Conservation (phyloP, 257 asterid species). For the Vinca minor region DNA sequence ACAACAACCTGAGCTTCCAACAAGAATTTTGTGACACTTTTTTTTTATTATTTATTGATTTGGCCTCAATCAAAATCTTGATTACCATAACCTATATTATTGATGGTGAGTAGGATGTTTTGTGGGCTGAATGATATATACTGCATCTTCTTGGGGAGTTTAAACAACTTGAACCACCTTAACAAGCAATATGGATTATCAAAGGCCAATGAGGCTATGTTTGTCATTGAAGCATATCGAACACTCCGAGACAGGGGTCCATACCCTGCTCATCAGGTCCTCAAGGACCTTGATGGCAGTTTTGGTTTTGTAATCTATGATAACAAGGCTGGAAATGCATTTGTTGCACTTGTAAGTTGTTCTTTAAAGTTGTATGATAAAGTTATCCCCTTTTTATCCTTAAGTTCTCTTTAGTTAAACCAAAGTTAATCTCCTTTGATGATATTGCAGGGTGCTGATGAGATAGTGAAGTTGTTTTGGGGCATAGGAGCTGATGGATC, state of each 20-base stretch:
- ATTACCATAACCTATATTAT: neutral
- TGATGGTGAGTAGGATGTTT: constrained; percentile 46
- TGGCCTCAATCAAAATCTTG: neutral
- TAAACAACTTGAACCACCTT: constrained; percentile 54
- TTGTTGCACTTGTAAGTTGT: constrained; percentile 69
- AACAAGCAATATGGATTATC: constrained; percentile 81
- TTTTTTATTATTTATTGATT: neutral
- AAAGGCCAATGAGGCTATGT: constrained; percentile 69
- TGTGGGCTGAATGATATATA: constrained; percentile 70
- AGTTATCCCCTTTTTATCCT: neutral
- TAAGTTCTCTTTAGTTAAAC: neutral
- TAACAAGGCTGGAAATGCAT: constrained; percentile 56
- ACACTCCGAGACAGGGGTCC: constrained; percentile 93
- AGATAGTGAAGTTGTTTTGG: constrained; percentile 56
- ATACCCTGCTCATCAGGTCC: constrained; percentile 86
- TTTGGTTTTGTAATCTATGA: constrained; percentile 87
- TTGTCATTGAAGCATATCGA: constrained; percentile 68
- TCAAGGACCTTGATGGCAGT: constrained; percentile 78
- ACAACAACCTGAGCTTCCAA: neutral
- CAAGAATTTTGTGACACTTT: neutral
- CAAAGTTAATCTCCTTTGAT: neutral
- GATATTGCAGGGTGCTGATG: constrained; percentile 75
- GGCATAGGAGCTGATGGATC: constrained; percentile 79
- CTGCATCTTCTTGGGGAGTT: constrained; percentile 69
- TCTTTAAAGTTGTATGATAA: neutral